Base-by-base conservation (phyloP, 306 rosid species). In the Crotalaria pallida region DNA sequence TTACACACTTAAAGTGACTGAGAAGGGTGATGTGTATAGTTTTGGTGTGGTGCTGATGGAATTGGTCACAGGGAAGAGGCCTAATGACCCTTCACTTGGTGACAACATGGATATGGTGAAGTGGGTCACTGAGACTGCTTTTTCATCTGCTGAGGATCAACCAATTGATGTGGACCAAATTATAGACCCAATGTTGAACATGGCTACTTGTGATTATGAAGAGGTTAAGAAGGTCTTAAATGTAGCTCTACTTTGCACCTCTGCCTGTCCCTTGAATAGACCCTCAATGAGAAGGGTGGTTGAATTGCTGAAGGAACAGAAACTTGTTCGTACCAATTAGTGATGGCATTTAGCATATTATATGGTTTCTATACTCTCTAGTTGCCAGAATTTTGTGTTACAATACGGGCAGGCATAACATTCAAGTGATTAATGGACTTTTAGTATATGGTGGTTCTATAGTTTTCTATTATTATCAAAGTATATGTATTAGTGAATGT, bases 21-120 rank as follows among this genome's bases (percentile, higher is more conserved):
- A 88, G 81, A 90, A 93, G 81, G 88, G 96, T 2, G 97, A 93
- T 19, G 90, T 90, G 1, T 90, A 90, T 63, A 93, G 96, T 55
- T 93, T 79, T 47, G 98, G 98, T 3, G 90, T 90, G 59, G 83
- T 90, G 77, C 40, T 93, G 31, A 71, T 90, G 85, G 97, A 93
- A 56, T 10, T 93, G 57, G 71, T 93, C 3, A 90, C 87, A 0
- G 98, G 95, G 0, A 93, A 87, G 82, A 80, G 90, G 76, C 98
- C 98, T 19, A 90, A 81, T 38, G 98, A 93, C 67, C 18, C 66
- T 8, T 73, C 78, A 7, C 87, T 90, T 2, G 96, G 91, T 3
- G 96, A 94, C 72, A 67, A 84, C 75, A 87, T 56, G 72, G 97
- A 85, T 47, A 43, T 94, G 0, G 95, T 91, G 64, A 88, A 86